Evolutionary conservation across 2,329 filamentous ascomycete species (phyloP), one percentile per base, ranked within the genome.

Genomic region (Bimuria novae-zelandiae): DNA sequence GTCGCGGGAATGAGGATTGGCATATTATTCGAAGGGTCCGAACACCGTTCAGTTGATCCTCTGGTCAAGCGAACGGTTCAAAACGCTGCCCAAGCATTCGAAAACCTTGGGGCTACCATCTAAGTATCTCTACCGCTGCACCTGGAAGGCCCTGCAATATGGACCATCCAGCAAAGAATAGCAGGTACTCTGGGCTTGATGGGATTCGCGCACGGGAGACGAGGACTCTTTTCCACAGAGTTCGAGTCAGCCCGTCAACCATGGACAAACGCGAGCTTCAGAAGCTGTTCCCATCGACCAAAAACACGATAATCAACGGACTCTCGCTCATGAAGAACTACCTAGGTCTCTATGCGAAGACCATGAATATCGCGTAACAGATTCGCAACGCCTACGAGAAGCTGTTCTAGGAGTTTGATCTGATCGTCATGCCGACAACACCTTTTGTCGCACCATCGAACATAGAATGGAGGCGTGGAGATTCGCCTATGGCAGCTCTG

Each of bases 241-340:
- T 66, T 53, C 27, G 79, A 83, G 56, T 67, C 73, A n/a, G 75
- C 75, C 1, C 72, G 79, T 6, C 73, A 79, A 0, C 79, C 79
- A 0, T 81, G 78, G 77, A 79, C 75, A 0, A 66, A 77, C 12
- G 69, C 75, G n/a, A 75, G 74, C 44, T 83, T 82, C 71, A 78
- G 41, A 77, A 78, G 44, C 66, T 80, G 0, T 80, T 80, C 59
- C 79, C 73, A 0, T 67, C 65, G 0, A 66, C 80, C 0, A 80
- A 80, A 49, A 81, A 81, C 54, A 79, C 77, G 1, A 61, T 78
- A 2, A 70, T 78, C 27, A 75, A 75, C 42, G 76, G 76, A 0
- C 63, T 75, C 1, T 77, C 74, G 40, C 64, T 75, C 10, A 64
- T 73, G 65, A 65, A 67, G 49, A 48, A 58, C 19, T 74, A 75